Conservation (phyloP, 257 asterid genomes). For the Penstemon newberryi region DNA sequence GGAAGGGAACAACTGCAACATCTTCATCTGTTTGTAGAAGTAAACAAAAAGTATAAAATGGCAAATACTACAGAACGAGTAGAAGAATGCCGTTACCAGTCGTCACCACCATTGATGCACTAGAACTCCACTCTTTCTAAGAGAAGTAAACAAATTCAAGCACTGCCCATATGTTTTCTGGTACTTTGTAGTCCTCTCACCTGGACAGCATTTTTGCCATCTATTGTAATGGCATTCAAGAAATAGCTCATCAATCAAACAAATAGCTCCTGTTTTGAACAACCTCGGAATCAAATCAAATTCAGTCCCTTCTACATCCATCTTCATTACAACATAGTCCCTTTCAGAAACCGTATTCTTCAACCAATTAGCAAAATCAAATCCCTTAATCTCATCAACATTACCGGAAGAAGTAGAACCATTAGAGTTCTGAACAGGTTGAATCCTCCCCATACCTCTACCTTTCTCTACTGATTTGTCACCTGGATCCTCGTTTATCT, state of each 20-base stretch:
- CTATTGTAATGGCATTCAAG: constrained; percentile 95
- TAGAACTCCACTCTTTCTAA: constrained; percentile 81
- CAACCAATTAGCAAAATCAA: constrained; percentile 94
- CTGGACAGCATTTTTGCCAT: constrained; percentile 99
- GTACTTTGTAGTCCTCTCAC: constrained; percentile 79
- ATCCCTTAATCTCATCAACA: constrained; percentile 80
- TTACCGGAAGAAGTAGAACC: constrained; percentile 43
- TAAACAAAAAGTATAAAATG: constrained; percentile 11
- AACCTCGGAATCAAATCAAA: constrained; percentile 84
- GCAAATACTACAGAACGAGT: constrained; percentile 18
- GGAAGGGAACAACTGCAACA: constrained; percentile 25
- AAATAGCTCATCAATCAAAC: constrained; percentile 88
- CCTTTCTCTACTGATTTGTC: constrained; percentile 66
- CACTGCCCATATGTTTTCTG: constrained; percentile 83
- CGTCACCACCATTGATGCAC: constrained; percentile 98
- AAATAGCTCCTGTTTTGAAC: constrained; percentile 80
- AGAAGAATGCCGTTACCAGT: constrained; percentile 37
- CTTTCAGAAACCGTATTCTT: constrained; percentile 59
- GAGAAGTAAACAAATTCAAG: constrained; percentile 72
- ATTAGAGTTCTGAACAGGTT: constrained; percentile 64
- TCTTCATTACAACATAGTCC: constrained; percentile 94
- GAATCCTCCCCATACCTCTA: constrained; percentile 94
- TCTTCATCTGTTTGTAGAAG: constrained; percentile 36
- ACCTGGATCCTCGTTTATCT: constrained; percentile 77
- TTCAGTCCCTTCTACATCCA: constrained; percentile 99